These are phyloP conservation scores for Aspergillus tanneri DNA, from an alignment of 2,329 filamentous ascomycete genomes.

Conservation along the genomic window DNA sequence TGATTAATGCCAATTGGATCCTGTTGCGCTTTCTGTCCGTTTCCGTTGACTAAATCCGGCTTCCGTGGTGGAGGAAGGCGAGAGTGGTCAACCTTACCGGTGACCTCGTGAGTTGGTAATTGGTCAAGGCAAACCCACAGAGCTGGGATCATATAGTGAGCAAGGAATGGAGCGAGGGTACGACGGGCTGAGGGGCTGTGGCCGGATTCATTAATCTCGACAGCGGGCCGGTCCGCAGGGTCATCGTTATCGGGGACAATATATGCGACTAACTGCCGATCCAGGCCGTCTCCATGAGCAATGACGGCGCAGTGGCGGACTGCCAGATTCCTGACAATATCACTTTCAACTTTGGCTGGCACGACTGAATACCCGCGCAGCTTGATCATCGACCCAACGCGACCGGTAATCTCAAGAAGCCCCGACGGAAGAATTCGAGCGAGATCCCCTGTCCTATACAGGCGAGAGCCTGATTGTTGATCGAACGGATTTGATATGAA, in stretches of 20 bases:
- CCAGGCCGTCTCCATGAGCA: conserved; percentile 72
- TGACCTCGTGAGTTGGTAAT: conserved; percentile 73
- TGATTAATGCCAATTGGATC: conserved; percentile 66
- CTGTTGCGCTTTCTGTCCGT: conserved; percentile 51
- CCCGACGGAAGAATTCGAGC: conserved; percentile 67
- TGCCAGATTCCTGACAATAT: conserved; percentile 67
- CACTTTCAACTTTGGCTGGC: conserved; percentile 72
- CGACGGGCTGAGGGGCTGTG: conserved; percentile 69
- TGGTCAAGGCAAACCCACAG: conserved; percentile 72
- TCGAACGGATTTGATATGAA: conserved; percentile 68
- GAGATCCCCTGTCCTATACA: conserved; percentile 74
- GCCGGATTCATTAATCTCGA: conserved; percentile 68
- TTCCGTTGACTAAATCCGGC: conserved; percentile 46
- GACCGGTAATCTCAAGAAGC: conserved; percentile 71
- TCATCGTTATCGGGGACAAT: conserved; percentile 65
- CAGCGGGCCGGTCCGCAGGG: conserved; percentile 56
- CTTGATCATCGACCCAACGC: conserved; percentile 78
- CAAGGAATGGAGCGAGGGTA: conserved; percentile 64
- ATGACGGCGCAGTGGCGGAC: conserved; percentile 71
- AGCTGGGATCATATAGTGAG: conserved; percentile 80
- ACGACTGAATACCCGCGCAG: conserved; percentile 76
- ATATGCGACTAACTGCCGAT: conserved; percentile 74
- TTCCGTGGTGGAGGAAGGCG: conserved; percentile 64
- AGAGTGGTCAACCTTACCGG: conserved; percentile 75
- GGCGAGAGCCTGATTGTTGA: conserved; percentile 58